These are phyloP conservation scores for Diplogelasinospora grovesii DNA, from an alignment of 495 filamentous ascomycete species.

Conservation along the genomic window DNA sequence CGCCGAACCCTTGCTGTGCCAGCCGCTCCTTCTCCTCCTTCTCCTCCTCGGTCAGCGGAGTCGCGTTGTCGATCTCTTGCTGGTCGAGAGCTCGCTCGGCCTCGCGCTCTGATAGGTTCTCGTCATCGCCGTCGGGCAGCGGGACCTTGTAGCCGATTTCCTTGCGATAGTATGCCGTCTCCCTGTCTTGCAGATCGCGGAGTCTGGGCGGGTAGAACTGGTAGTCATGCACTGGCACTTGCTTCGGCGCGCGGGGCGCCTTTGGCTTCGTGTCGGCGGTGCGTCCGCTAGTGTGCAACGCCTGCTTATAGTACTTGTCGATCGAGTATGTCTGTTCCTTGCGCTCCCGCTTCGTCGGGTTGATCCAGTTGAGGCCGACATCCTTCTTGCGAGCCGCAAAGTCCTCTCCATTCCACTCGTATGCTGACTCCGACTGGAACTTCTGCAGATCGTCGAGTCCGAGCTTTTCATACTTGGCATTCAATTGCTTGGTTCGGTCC, in stretches of 20 bases:
- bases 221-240: conserved; percentile 87
- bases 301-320: conserved; percentile 96
- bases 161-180: conserved; percentile 93
- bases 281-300: conserved; percentile 75
- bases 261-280: conserved; percentile 88
- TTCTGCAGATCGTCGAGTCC: conserved; percentile 97
- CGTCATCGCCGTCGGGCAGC: conserved; percentile 75
- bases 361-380: conserved; percentile 94
- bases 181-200: conserved; percentile 85
- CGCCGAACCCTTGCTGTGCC: conserved; percentile 76
- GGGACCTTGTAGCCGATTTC: conserved; percentile 91
- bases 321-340: conserved; percentile 98
- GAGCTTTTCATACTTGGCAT: conserved; percentile 92
- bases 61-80: conserved; percentile 84
- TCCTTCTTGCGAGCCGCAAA: conserved; percentile 92
- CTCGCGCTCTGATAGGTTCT: conserved; percentile 74
- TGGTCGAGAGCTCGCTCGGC: conserved; percentile 85
- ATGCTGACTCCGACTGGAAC: conserved; percentile 92
- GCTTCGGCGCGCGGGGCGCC: conserved; percentile 91
- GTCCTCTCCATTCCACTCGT: conserved; percentile 97
- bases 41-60: conserved; percentile 84
- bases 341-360: conserved; percentile 94
- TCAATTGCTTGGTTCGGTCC: conserved; percentile 80
- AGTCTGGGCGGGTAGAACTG: conserved; percentile 88
- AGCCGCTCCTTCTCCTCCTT: conserved; percentile 73